Percentiles rank a stretch among this genome's conserved stretches.
These are phyloP conservation scores for Parietaria judaica DNA, from an alignment of 306 rosid species.

Conservation along the genomic window DNA sequence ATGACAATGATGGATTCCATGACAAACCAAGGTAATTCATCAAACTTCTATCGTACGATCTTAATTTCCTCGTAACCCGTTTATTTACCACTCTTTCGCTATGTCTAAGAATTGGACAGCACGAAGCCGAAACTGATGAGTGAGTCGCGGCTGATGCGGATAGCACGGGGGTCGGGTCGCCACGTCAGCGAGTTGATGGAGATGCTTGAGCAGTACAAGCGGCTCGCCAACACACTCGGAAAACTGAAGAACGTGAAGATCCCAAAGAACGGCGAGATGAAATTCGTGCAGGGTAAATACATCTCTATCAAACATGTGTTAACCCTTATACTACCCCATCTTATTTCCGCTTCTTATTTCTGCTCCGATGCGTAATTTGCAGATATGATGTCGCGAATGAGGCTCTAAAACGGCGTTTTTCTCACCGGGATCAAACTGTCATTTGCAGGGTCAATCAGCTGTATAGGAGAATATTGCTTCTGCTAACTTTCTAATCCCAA, in stretches of 20 bases:
- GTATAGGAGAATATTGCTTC: neutral
- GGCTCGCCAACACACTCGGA: slow-evolving; percentile 74
- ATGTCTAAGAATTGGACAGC: slow-evolving; percentile 73
- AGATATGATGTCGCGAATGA: no score
- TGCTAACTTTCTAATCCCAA: neutral
- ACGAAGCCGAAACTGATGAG: slow-evolving; percentile 65
- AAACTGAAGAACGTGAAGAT: slow-evolving; percentile 26
- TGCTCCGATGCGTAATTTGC: no score
- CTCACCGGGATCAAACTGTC: no score
- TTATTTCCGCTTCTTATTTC: no score
- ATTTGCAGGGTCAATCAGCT: no score
- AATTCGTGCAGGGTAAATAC: no score
- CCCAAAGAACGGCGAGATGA: slow-evolving; percentile 1
- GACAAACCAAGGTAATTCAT: slow-evolving; percentile 75
- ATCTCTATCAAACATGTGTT: no score
- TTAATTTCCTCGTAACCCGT: neutral
- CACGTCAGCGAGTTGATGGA: slow-evolving; percentile 58
- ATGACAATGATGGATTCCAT: slow-evolving; percentile 98
- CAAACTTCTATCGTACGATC: neutral
- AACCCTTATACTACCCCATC: no score
- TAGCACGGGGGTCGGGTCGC: slow-evolving; percentile 80
- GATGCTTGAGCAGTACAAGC: slow-evolving; percentile 85
- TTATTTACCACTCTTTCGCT: slow-evolving; percentile 7
- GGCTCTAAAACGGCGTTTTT: no score
- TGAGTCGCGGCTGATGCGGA: slow-evolving; percentile 71